Percentiles rank a stretch among this genome's conserved stretches.
phyloP scores from a whole-genome alignment of 148 eudicot genomes.

The Rhododendron henanense region DNA sequence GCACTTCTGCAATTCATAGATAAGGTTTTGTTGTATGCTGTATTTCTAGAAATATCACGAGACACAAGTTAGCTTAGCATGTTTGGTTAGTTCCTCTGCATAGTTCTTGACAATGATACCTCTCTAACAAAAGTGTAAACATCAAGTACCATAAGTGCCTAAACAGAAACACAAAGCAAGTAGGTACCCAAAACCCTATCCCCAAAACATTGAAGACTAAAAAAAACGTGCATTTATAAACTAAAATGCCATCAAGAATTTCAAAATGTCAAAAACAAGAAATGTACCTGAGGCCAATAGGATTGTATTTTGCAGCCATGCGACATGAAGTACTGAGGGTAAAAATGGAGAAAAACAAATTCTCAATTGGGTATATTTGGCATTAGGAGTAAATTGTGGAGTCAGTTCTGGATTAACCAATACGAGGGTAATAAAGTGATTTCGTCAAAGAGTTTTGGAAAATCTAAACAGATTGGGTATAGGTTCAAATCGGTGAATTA shows the following conservation, averaged over 20 bases:
- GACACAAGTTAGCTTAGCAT: neutral
- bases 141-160: neutral
- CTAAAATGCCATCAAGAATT: neutral
- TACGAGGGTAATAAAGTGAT: neutral
- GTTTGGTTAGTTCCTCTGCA: neutral
- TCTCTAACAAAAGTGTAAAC: neutral
- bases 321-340: neutral
- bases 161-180: neutral
- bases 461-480: neutral
- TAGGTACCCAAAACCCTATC: neutral
- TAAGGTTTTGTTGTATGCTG: neutral
- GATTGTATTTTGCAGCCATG: neutral
- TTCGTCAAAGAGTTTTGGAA: neutral
- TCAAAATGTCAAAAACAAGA: neutral
- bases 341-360: neutral
- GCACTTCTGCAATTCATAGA: neutral
- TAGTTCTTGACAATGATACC: neutral
- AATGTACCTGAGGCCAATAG: neutral
- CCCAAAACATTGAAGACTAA: neutral
- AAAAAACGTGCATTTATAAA: neutral
- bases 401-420: neutral
- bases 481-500: neutral
- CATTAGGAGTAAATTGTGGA: neutral
- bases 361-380: neutral
- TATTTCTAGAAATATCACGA: constrained; percentile 4